Evolutionary conservation across 371 early-diverging fungal genomes (phyloP), one percentile per base, ranked within the genome.

Genomic region (Haplosporangium sp.): DNA sequence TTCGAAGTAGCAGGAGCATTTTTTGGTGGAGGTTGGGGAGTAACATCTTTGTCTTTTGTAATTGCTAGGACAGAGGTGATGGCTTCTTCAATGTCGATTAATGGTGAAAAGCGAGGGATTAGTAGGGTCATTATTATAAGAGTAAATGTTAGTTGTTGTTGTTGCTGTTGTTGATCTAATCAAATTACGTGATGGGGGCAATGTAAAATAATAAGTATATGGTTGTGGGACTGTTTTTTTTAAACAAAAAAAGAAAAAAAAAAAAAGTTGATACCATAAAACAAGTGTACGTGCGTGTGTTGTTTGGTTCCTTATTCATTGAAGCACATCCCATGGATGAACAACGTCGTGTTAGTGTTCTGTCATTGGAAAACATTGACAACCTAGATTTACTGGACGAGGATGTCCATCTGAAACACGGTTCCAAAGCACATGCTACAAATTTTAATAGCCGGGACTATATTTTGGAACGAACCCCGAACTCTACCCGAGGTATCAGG

Each of bases 71-170:
- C 52, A 4, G 62, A 17, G 0, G 67, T 42, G 62, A 79, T 79
- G 48, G 71, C 67, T 39, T 55, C 70, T 11, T 66, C 62, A 19
- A 74, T 67, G 15, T 74, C 71, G 44, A 67, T 27, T 48, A 79
- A 50, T 1, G 74, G 79, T 27, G 65, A 48, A 37, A 72, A 78
- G 2, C 70, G 63, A 9, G 79, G 74, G 15, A 71, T 39, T 4
- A 57, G 48, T 10, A 74, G 35, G 42, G 27, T 45, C 27, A 47
- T 27, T 17, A 6, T 5, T 17, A 59, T n/a, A 9, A 27, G 27
- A 27, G 38, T 39, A 10, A 15, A 35, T 7, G 10, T 34, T 56
- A n/a, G n/a, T 0, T 59, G 2, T 17, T 40, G 40, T 39, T 15
- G 39, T 34, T 56, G n/a, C 6, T 59, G 2, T 17, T 40, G 40